phyloP scores from a whole-genome alignment of 305 asterid species.

The Rubia peregrina region DNA sequence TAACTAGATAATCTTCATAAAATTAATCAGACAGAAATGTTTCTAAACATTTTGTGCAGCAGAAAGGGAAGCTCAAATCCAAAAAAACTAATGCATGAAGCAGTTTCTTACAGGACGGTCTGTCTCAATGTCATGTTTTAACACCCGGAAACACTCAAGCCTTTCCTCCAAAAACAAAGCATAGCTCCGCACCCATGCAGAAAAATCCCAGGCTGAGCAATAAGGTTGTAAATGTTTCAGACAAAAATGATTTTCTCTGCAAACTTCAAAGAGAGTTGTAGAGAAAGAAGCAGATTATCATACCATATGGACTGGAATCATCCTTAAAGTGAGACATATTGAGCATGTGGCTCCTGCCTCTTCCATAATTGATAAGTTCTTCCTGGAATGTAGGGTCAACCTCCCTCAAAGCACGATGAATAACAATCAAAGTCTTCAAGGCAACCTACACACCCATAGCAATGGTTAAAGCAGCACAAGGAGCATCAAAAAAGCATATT shows the following conservation, averaged over 20 bases:
- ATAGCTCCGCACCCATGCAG: constrained; percentile 93
- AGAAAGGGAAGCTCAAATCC: not conserved
- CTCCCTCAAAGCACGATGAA: constrained; percentile 96
- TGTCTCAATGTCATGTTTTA: constrained; percentile 79
- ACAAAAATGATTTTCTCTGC: constrained; percentile 14
- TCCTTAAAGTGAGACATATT: constrained; percentile 94
- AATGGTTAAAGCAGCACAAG: not conserved
- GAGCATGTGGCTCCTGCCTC: constrained; percentile 81
- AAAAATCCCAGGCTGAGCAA: constrained; percentile 92
- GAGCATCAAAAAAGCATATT: not conserved
- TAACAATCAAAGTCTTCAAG: constrained; percentile 79
- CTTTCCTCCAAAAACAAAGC: constrained; percentile 96
- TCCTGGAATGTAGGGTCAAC: constrained; percentile 98
- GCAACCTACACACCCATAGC: constrained; percentile 58
- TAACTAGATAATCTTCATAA: not conserved
- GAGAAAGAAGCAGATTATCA: constrained; percentile 13
- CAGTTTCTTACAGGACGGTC: constrained; percentile 56
- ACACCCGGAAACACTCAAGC: constrained; percentile 81
- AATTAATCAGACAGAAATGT: constrained; percentile 7
- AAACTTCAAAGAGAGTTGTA: constrained; percentile 13
- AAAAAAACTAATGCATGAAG: not conserved
- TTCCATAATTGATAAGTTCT: constrained; percentile 77
- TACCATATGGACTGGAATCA: constrained; percentile 95
- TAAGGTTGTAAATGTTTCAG: constrained; percentile 21
- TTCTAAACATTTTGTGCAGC: not conserved